Evolutionary conservation across 2,329 filamentous ascomycete species (phyloP).

Genomic region (Hysterium pulicare): DNA sequence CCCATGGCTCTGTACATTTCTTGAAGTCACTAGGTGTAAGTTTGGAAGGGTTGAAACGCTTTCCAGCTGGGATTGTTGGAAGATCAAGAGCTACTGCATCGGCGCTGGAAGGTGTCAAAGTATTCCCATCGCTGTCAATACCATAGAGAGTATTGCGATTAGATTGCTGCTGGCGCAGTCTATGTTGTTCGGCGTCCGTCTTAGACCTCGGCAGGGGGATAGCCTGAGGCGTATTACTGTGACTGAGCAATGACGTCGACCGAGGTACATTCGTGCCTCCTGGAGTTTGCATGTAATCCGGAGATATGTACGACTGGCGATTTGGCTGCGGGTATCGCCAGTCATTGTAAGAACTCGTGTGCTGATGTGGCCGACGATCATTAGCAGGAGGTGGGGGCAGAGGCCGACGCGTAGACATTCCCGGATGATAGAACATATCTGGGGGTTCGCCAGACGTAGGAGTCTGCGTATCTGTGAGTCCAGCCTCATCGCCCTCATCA

Average conservation of each 20-base stretch:
- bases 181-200: conserved; percentile 76
- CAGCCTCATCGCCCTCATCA: conserved; percentile 82
- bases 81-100: conserved; percentile 69
- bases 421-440: conserved; percentile 92
- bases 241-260: conserved; percentile 67
- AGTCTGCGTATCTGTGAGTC: conserved; percentile 41
- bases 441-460: conserved; percentile 61
- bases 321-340: conserved; percentile 33
- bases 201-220: conserved; percentile 85
- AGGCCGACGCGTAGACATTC: conserved; percentile 60
- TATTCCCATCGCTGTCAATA: conserved; percentile 48
- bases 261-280: conserved; percentile 32
- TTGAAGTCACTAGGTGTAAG: conserved; percentile 76
- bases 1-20: conserved; percentile 87
- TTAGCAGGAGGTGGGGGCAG: conserved; percentile 63
- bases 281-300: conserved; percentile 29
- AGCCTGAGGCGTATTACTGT: conserved; percentile 75
- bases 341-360: conserved; percentile 47
- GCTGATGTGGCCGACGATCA: conserved; percentile 39
- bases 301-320: conserved; percentile 28
- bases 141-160: conserved; percentile 36
- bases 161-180: conserved; percentile 44
- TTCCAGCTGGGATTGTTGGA: conserved; percentile 75
- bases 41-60: conserved; percentile 82
- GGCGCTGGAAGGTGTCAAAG: conserved; percentile 49